A percentile compares a stretch with the other conserved stretches of the same genome.
Conservation (phyloP, 306 rosid species). For the Cucumis sativus region DNA sequence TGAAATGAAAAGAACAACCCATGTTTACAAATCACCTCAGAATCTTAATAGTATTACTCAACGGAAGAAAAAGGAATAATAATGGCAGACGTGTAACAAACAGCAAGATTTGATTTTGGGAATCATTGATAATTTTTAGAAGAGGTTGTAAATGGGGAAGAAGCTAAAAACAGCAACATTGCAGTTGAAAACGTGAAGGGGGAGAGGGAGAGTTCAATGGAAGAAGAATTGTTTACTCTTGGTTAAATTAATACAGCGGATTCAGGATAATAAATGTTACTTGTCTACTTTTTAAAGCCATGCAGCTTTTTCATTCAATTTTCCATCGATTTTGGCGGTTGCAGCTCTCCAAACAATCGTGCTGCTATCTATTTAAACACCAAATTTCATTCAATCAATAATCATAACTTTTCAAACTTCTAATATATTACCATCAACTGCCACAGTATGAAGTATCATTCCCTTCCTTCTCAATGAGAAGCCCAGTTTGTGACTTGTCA, state of each 20-base stretch:
- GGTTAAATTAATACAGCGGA: background rate
- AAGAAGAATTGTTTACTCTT: background rate
- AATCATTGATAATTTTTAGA: background rate
- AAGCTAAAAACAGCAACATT: background rate
- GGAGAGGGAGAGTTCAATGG: background rate
- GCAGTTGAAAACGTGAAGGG: background rate
- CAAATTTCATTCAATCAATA: no score
- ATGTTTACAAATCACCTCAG: background rate
- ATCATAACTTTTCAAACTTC: no score
- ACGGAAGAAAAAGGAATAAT: background rate
- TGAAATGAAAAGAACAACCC: background rate
- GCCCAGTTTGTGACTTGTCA: no score
- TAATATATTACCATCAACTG: no score
- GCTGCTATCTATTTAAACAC: no score
- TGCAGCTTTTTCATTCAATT: conserved; percentile 2
- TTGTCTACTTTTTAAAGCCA: background rate
- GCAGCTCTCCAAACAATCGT: background rate
- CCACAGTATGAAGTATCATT: no score
- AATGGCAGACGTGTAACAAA: background rate
- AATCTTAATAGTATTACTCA: background rate
- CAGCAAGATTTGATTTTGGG: background rate
- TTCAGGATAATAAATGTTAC: background rate
- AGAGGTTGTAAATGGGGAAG: background rate
- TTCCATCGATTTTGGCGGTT: background rate
- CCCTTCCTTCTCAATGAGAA: no score